Percentiles rank a stretch among this genome's conserved stretches.
These are phyloP conservation scores for Coemansia sp. DNA, from an alignment of 192 early-diverging fungal species.

Conservation along the genomic window DNA sequence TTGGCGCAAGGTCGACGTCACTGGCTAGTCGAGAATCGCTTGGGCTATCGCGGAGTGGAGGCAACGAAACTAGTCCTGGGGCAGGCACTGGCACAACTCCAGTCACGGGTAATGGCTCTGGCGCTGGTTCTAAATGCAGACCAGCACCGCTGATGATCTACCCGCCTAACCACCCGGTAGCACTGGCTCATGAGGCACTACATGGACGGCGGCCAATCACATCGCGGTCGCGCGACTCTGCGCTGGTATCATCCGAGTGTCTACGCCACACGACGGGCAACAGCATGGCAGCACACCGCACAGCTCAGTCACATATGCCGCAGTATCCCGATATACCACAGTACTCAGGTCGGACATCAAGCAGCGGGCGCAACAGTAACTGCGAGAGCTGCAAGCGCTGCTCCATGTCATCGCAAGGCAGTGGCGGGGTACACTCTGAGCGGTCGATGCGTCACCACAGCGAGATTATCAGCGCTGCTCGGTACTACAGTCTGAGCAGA, in stretches of 20 bases:
- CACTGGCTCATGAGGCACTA: conserved; percentile 38
- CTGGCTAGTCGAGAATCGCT: conserved; percentile 25
- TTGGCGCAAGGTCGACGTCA: conserved; percentile 14
- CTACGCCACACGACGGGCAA: neutral
- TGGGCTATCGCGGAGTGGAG: neutral
- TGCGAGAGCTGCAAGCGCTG: conserved; percentile 7
- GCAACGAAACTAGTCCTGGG: neutral
- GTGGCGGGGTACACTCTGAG: conserved; percentile 2
- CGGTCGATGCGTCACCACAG: conserved; percentile 13
- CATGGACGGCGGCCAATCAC: conserved; percentile 26
- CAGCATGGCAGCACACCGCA: neutral
- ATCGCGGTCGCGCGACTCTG: conserved; percentile 14
- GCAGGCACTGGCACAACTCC: neutral
- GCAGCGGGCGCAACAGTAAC: conserved; percentile 13
- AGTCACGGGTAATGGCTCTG: neutral
- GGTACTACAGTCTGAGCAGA: conserved; percentile 3
- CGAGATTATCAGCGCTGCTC: conserved; percentile 6
- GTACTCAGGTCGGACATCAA: neutral
- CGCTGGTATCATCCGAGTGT: neutral
- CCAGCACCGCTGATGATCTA: conserved; percentile 13
- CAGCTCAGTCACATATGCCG: neutral
- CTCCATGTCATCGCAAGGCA: conserved; percentile 8
- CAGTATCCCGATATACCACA: neutral
- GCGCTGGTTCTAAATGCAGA: neutral
- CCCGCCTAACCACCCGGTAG: conserved; percentile 29